Evolutionary conservation across 2,329 filamentous ascomycete genomes (phyloP).

Genomic region (Ophiostoma sp.): DNA sequence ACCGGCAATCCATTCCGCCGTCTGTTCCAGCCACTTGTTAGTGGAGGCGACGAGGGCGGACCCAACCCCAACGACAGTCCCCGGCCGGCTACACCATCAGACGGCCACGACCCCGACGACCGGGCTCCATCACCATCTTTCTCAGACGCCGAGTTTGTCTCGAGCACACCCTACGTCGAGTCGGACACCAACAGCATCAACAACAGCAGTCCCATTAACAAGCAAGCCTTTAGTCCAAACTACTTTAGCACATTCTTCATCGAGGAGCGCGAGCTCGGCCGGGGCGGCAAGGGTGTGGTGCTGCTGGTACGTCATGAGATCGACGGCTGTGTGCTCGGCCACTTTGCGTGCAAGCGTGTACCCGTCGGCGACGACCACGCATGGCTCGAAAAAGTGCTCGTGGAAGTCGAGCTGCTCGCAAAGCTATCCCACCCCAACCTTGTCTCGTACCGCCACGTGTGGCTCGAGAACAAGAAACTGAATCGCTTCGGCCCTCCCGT

Average conservation of each 20-base stretch:
- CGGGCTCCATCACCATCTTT: slow-evolving; percentile 16
- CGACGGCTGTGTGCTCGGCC: slow-evolving; percentile 78
- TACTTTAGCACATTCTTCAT: slow-evolving; percentile 94
- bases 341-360: slow-evolving; percentile 95
- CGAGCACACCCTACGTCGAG: slow-evolving; percentile 40
- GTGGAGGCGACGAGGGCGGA: background rate
- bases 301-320: slow-evolving; percentile 88
- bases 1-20: slow-evolving; percentile 44
- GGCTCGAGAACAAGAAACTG: slow-evolving; percentile 84
- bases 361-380: slow-evolving; percentile 91
- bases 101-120: slow-evolving; percentile 1
- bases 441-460: slow-evolving; percentile 94
- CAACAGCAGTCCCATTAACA: slow-evolving; percentile 59
- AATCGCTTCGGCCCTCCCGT: slow-evolving; percentile 85
- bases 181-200: slow-evolving; percentile 56
- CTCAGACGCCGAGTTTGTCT: slow-evolving; percentile 44
- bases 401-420: slow-evolving; percentile 89
- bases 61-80: background rate
- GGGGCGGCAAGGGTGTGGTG: slow-evolving; percentile 91
- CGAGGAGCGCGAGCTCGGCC: slow-evolving; percentile 77
- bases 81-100: background rate
- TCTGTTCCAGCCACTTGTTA: slow-evolving; percentile 42
- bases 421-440: slow-evolving; percentile 90
- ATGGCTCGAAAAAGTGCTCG: slow-evolving; percentile 89
- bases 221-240: slow-evolving; percentile 80